These are phyloP conservation scores for Phytophthora europaea DNA, from an alignment of 352 stramenopile species.

Conservation along the genomic window DNA sequence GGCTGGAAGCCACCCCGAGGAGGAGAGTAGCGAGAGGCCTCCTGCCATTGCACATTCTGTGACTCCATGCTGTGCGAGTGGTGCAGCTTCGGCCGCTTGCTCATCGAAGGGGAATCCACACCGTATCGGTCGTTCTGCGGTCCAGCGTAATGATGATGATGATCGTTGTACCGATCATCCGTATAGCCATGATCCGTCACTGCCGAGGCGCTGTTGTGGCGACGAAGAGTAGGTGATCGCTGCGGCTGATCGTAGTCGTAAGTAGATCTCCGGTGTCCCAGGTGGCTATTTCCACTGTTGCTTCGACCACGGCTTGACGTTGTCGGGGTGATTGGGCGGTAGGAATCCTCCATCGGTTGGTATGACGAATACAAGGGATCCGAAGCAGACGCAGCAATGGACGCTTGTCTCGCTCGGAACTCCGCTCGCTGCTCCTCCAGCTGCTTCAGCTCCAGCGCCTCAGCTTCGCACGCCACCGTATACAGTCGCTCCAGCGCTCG, in stretches of 20 bases:
- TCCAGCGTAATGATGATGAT: slow-evolving; percentile 25
- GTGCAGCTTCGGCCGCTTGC: slow-evolving; percentile 69
- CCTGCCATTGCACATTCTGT: slow-evolving; percentile 52
- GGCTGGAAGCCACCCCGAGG: slow-evolving; percentile 21
- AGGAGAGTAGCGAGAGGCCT: slow-evolving; percentile 41
- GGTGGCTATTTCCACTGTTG: slow-evolving; percentile 35
- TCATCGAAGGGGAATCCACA: slow-evolving; percentile 35
- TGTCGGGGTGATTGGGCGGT: slow-evolving; percentile 32
- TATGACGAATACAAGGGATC: slow-evolving; percentile 43
- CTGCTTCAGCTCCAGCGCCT: slow-evolving; percentile 61
- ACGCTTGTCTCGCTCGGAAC: slow-evolving; percentile 41
- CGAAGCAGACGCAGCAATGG: slow-evolving; percentile 36
- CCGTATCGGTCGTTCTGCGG: slow-evolving; percentile 31
- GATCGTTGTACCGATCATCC: slow-evolving; percentile 41
- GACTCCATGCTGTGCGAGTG: slow-evolving; percentile 72
- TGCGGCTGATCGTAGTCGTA: slow-evolving; percentile 34
- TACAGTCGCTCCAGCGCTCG: slow-evolving; percentile 63
- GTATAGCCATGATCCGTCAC: slow-evolving; percentile 28
- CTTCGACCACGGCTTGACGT: slow-evolving; percentile 29
- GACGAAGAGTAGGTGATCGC: slow-evolving; percentile 38
- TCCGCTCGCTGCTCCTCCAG: slow-evolving; percentile 58
- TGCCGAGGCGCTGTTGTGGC: slow-evolving; percentile 57
- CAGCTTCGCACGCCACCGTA: slow-evolving; percentile 62
- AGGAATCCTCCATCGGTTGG: slow-evolving; percentile 24
- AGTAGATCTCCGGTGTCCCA: slow-evolving; percentile 33